Evolutionary conservation across 139 green algal species (phyloP), one percentile per base, ranked within the genome.

Genomic region (Micractinium conductrix): DNA sequence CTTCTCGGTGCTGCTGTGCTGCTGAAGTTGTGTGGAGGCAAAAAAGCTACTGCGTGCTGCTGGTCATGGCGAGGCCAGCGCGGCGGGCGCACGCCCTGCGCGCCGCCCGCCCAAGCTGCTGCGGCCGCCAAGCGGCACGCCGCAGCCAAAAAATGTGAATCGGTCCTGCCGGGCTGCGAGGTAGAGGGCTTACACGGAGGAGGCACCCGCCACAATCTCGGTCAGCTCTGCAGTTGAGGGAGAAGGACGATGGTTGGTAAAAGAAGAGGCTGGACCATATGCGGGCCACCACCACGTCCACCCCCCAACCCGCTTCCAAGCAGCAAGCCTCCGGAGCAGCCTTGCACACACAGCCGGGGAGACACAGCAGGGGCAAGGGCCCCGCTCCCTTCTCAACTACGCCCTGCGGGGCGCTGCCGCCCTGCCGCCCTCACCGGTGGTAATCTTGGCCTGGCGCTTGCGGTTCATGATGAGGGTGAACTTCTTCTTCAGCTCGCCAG

Each of bases 401-500:
- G 26, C 58, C 55, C 8, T 7, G 26, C 58, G 26, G 33, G 58
- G 26, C n/a, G 7, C 55, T 6, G 8, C 12, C 55, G 8, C 55
- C 12, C 55, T 6, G 9, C 55, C 55, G 8, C 55, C 55, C 7
- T 12, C 55, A 12, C 3, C 94, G 74, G 93, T 94, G 30, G 97
- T 99, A 85, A 99, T 99, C 93, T 92, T 92, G 30, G 95, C 95
- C 93, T 99, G 97, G 70, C 97, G 93, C 83, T 94, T 86, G 60
- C 95, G 92, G 96, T 99, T 99, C 95, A 98, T 99, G 45, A 89
- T 81, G 19, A 92, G 79, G 75, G 72, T 95, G n/a, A 99, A 91
- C 12, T n/a, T 91, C 90, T 96, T 96, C n/a, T 89, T 91, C 43
- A 99, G 92, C 80, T 98, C 96, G 89, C 93, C 95, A 50, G 97